These are phyloP conservation scores for Dimargaris cristalligena DNA, from an alignment of 192 early-diverging fungal genomes.

Conservation along the genomic window DNA sequence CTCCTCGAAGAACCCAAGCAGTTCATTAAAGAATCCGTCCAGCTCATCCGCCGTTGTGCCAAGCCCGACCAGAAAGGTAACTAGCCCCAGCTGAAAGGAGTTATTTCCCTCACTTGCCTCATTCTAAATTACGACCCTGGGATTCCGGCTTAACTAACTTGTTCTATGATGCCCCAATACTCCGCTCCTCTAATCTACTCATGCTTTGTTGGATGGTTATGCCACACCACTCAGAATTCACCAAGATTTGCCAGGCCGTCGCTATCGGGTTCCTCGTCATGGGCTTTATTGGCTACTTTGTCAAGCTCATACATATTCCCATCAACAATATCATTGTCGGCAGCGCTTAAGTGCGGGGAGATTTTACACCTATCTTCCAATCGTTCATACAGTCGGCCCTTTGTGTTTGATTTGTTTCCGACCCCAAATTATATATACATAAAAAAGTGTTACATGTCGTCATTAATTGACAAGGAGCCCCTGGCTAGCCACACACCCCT, in stretches of 20 bases:
- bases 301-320: conserved; percentile 99
- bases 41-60: conserved; percentile 88
- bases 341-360: conserved; percentile 30
- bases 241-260: conserved; percentile 84
- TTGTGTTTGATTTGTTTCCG: too few relatives aligned
- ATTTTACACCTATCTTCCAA: background rate
- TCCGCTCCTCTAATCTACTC: too few relatives aligned
- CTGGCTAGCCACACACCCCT: too few relatives aligned
- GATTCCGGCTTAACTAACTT: too few relatives aligned
- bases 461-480: too few relatives aligned
- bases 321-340: conserved; percentile 99
- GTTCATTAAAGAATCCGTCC: conserved; percentile 80
- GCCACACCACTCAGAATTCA: conserved; percentile 74
- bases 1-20: conserved; percentile 76
- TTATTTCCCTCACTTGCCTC: too few relatives aligned
- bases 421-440: too few relatives aligned
- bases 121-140: too few relatives aligned
- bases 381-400: background rate
- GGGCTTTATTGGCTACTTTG: conserved; percentile 94
- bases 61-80: conserved; percentile 72
- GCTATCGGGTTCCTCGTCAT: conserved; percentile 90
- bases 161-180: too few relatives aligned
- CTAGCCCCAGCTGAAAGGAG: background rate
- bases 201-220: too few relatives aligned
- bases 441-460: too few relatives aligned